Conservation (phyloP, 2,329 filamentous ascomycete species). For the Sporothrix schenckii region DNA sequence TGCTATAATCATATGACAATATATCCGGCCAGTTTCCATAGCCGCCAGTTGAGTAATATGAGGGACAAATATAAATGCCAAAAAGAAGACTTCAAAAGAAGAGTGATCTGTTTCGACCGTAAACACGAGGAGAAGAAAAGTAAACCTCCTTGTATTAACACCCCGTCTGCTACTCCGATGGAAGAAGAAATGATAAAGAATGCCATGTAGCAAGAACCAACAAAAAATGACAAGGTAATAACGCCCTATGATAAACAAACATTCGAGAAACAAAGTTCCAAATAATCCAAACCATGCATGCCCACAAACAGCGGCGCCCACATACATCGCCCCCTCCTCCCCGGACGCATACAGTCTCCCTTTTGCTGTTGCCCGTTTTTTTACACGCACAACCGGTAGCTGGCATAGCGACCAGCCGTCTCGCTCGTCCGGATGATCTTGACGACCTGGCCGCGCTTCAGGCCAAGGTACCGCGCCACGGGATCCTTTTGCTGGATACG, state of each 20-base stretch:
- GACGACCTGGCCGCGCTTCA: slow-evolving; percentile 90
- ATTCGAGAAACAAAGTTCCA: slow-evolving; percentile 8
- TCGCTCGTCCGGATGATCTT: slow-evolving; percentile 97
- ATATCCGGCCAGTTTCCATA: neutral
- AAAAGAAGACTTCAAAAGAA: neutral
- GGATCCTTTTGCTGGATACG: slow-evolving; percentile 90
- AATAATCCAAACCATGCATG: neutral
- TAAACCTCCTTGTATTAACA: neutral
- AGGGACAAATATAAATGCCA: neutral
- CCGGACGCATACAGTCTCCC: too few relatives aligned
- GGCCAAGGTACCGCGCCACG: slow-evolving; percentile 85
- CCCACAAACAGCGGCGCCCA: neutral
- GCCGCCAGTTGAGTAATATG: neutral
- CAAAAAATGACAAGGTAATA: slow-evolving; percentile 1
- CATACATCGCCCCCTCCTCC: neutral
- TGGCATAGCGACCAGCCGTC: slow-evolving; percentile 94
- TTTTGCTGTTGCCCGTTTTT: slow-evolving; percentile 35
- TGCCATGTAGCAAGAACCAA: neutral
- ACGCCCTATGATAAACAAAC: slow-evolving; percentile 26
- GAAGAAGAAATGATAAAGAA: neutral
- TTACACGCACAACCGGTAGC: slow-evolving; percentile 76
- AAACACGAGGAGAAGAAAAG: neutral
- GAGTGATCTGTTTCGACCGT: neutral
- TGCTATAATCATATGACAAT: neutral
- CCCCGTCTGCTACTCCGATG: slow-evolving; percentile 5